Conservation (phyloP, 306 rosid genomes). For the Cucurbita pepo region DNA sequence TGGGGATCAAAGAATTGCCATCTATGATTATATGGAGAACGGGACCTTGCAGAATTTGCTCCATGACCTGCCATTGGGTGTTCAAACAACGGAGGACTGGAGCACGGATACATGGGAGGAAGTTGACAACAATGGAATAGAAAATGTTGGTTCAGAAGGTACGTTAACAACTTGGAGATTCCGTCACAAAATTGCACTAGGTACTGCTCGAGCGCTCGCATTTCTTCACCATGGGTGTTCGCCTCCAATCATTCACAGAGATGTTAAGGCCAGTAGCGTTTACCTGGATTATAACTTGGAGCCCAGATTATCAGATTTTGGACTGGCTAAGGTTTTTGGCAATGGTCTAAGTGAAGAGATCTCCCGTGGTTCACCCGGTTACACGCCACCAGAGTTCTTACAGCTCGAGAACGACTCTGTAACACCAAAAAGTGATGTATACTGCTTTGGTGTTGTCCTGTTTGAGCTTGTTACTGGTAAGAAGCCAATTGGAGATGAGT, state of each 20-base stretch:
- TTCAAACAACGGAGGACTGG: conserved; percentile 85
- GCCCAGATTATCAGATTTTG: conserved; percentile 91
- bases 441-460: conserved; percentile 80
- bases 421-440: conserved; percentile 84
- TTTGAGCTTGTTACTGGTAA: conserved; percentile 81
- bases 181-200: conserved; percentile 87
- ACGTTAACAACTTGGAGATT: conserved; percentile 70
- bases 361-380: conserved; percentile 58
- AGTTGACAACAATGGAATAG: conserved; percentile 43
- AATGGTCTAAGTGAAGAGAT: conserved; percentile 73
- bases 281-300: conserved; percentile 79
- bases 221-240: conserved; percentile 98
- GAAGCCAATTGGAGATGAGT: conserved; percentile 75
- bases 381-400: conserved; percentile 72
- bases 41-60: conserved; percentile 92
- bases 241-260: conserved; percentile 89
- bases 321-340: conserved; percentile 78
- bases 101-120: conserved; percentile 95
- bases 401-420: conserved; percentile 44
- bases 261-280: conserved; percentile 83
- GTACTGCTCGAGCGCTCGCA: conserved; percentile 84
- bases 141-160: conserved; percentile 70
- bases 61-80: conserved; percentile 84
- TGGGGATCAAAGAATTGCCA: conserved; percentile 90
- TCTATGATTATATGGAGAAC: conserved; percentile 98